Percentiles rank a stretch among this genome's conserved stretches.
These are phyloP conservation scores for Pelagophyceae sp. DNA, from an alignment of 352 stramenopile species.

Conservation along the genomic window DNA sequence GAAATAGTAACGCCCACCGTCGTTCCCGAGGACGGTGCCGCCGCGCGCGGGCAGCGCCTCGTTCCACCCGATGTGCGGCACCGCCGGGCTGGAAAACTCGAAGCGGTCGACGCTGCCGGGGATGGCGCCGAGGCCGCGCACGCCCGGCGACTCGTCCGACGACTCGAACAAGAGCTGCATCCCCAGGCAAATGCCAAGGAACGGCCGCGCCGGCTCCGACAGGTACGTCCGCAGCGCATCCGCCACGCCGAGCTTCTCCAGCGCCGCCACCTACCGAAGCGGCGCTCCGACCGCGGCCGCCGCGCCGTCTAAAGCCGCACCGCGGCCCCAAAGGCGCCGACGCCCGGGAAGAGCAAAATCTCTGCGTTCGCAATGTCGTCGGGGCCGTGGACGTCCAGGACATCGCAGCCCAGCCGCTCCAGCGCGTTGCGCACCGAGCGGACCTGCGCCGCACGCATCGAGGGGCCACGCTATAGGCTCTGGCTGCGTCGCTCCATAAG, in stretches of 20 bases:
- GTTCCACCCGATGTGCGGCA: conserved; percentile 98
- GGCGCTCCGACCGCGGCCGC: conserved; percentile 62
- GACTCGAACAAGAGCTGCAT: conserved; percentile 97
- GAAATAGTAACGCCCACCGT: conserved; percentile 67
- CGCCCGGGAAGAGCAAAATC: conserved; percentile 64
- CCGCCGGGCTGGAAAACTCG: conserved; percentile 42
- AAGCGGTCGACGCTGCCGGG: conserved; percentile 80
- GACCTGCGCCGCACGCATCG: too few relatives aligned
- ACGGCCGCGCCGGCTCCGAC: conserved; percentile 57
- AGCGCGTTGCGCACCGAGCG: conserved; percentile 91
- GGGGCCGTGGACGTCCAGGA: conserved; percentile 68
- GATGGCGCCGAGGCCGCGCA: conserved; percentile 79
- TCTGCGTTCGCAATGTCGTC: conserved; percentile 78
- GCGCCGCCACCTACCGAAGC: conserved; percentile 40
- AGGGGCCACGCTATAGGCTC: too few relatives aligned
- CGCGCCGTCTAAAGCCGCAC: conserved; percentile 75
- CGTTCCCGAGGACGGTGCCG: conserved; percentile 45
- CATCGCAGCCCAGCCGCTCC: conserved; percentile 65
- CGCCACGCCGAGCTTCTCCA: conserved; percentile 73
- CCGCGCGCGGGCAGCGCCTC: neutral
- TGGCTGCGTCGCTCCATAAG: too few relatives aligned
- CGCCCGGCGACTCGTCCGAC: conserved; percentile 77
- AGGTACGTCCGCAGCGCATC: conserved; percentile 76
- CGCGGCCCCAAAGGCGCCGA: conserved; percentile 64
- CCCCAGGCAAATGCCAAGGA: conserved; percentile 93